phyloP scores from a whole-genome alignment of 805 yeast genomes.

The Yarrowia deformans region DNA sequence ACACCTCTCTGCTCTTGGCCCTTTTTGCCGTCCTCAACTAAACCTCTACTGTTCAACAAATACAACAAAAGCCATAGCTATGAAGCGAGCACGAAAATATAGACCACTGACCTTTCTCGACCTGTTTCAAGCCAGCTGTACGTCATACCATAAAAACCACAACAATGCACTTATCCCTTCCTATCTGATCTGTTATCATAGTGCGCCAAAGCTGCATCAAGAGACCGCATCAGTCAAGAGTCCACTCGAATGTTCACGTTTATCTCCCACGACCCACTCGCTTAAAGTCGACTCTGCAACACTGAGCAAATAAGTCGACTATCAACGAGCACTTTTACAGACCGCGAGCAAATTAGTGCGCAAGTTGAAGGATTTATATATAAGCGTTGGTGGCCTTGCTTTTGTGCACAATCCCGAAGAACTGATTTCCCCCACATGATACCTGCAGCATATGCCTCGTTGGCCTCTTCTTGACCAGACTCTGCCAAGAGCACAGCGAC shows the following conservation, averaged over 20 bases:
- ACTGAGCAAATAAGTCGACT: constrained; percentile 8
- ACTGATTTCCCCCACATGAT: neutral
- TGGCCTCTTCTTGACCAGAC: neutral
- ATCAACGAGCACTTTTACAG: neutral
- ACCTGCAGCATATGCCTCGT: neutral
- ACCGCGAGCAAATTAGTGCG: constrained; percentile 31
- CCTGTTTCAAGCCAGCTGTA: too few species aligned
- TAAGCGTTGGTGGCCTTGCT: neutral
- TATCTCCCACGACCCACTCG: neutral
- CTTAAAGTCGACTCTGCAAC: neutral
- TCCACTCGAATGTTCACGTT: neutral
- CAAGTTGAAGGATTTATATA: constrained; percentile 14
- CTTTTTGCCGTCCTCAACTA: too few species aligned
- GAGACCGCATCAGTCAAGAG: neutral
- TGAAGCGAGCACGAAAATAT: too few species aligned
- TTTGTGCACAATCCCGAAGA: neutral
- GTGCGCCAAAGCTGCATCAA: neutral
- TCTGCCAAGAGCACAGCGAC: neutral
- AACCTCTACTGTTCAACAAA: too few species aligned
- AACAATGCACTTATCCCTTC: neutral
- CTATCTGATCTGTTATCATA: neutral
- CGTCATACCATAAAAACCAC: too few species aligned
- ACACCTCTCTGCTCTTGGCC: too few species aligned
- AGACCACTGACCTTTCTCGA: too few species aligned
- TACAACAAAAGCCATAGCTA: too few species aligned